phyloP scores from a whole-genome alignment of 345 rosid genomes.

The Eucalyptus coolabah region DNA sequence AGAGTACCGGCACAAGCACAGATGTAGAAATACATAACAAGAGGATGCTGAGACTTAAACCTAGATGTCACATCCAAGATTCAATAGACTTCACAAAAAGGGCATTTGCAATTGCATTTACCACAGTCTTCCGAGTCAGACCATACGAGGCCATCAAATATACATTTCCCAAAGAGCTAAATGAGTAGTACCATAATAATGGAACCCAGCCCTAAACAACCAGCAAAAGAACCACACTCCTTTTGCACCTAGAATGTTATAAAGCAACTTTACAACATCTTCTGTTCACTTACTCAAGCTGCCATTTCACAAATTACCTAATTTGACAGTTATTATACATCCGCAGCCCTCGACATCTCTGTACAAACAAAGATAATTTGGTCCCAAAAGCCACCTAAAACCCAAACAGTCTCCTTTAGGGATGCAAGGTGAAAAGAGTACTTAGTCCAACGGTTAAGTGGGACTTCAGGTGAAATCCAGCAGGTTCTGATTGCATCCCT shows the following conservation, averaged over 20 bases:
- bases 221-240: background rate
- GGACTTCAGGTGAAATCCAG: background rate
- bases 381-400: background rate
- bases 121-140: background rate
- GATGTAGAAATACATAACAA: background rate
- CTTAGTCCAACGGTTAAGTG: background rate
- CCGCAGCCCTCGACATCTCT: background rate
- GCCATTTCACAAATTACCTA: background rate
- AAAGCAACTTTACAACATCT: background rate
- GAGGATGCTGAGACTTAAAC: background rate
- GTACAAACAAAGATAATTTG: background rate
- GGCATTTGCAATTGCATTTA: background rate
- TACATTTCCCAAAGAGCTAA: background rate
- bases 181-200: background rate
- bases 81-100: background rate
- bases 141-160: accelerated
- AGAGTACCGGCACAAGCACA: background rate
- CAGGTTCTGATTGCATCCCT: background rate
- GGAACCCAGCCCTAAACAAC: background rate
- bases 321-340: background rate
- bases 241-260: background rate
- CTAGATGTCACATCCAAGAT: background rate
- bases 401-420: background rate
- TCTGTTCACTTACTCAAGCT: background rate
- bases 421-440: background rate